A percentile compares a stretch with the other conserved stretches of the same genome.
phyloP scores from a whole-genome alignment of 2,329 filamentous ascomycete genomes.

The Emmonsiellopsis sp. region DNA sequence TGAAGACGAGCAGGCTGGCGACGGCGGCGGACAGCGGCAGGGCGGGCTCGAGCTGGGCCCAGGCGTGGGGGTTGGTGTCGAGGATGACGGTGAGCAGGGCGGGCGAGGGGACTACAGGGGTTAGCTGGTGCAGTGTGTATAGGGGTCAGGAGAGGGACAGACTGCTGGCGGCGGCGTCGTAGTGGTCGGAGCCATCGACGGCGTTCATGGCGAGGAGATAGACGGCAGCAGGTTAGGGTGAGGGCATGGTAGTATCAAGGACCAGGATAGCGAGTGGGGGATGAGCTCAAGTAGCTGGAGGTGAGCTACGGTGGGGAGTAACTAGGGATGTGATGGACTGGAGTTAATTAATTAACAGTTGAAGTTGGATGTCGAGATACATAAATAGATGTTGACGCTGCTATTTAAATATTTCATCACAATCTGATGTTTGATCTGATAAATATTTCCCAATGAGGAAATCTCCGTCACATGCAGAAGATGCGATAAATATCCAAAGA shows the following conservation, averaged over 20 bases:
- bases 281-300: not conserved
- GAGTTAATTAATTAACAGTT: no score
- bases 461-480: no score
- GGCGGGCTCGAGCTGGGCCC: conserved; percentile 65
- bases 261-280: not conserved
- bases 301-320: no score
- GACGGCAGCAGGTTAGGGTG: not conserved
- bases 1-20: conserved; percentile 85
- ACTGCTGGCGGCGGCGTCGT: conserved; percentile 40
- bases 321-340: no score
- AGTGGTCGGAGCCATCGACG: conserved; percentile 53
- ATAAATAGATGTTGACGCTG: no score
- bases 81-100: conserved; percentile 85
- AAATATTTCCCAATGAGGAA: no score
- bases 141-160: not conserved
- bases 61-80: conserved; percentile 93
- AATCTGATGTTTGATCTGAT: no score
- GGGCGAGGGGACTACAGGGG: conserved; percentile 37
- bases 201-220: conserved; percentile 45
- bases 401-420: no score
- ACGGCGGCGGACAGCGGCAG: conserved; percentile 77
- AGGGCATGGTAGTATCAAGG: not conserved
- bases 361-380: no score
- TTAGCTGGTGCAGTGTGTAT: not conserved
- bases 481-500: no score